Base-by-base conservation (phyloP, 495 filamentous ascomycete genomes). In the Daldinia grandis region DNA sequence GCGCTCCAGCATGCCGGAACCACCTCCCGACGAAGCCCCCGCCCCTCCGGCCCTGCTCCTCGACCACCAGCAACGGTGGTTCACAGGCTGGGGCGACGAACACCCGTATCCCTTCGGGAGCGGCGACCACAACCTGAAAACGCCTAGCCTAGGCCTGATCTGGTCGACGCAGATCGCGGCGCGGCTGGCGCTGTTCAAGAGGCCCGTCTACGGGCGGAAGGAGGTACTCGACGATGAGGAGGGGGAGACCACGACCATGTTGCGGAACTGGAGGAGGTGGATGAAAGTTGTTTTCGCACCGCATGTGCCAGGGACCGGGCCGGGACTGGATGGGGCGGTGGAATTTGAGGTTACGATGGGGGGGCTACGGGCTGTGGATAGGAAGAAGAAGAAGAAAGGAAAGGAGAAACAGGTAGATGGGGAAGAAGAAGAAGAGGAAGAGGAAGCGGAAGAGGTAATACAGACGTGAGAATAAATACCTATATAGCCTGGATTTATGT, bases 1-100 rank as follows among this genome's bases (percentile, higher is more conserved):
- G 25, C 73, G 74, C 51, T 72, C 75, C 47, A 74, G 76, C 80
- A 58, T 76, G 51, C 71, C 79, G 10, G 58, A 67, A 56, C 49
- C 49, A 9, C 49, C 49, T 3, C 17, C 53, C 15, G 69, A 76
- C 7, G 66, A 73, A 31, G 33, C 72, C 28, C 51, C 66, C 17
- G 75, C 76, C 68, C 87, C 56, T 78, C 85, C 75, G 74, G 87
- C 77, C 14, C 82, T 96, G 35, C 85, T 84, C n/a, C 86, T 98
- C 15, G 87, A 93, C 65, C 92, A 96, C 77, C 95, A 99, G 78
- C 91, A 96, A 74, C 87, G 90, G 7, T 99, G 92, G 86, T 97
- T 97, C 78, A 95, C 92, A 2, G 95, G 95, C 38, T 99, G 95
- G 94, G 93, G 93, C 24, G 91, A 94, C 75, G 64, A 30, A 49